phyloP scores from a whole-genome alignment of 257 asterid genomes.

The Henckelia pumila region DNA sequence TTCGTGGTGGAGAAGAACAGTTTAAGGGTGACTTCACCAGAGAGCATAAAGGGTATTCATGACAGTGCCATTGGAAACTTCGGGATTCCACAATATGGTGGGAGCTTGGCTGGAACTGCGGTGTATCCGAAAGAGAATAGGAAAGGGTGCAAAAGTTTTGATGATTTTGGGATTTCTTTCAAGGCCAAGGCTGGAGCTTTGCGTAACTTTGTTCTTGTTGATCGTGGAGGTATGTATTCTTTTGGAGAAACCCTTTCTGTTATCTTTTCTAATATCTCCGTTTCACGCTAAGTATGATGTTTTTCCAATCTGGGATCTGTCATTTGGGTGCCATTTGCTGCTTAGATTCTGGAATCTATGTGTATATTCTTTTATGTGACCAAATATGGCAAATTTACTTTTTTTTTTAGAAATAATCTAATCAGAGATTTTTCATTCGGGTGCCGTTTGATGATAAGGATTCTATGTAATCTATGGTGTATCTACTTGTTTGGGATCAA shows the following conservation, averaged over 20 bases:
- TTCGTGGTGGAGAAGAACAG: constrained; percentile 95
- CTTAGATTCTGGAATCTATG: too few relatives aligned
- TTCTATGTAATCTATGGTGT: too few relatives aligned
- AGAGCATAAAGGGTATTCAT: constrained; percentile 63
- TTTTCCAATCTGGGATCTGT: too few relatives aligned
- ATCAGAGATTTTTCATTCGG: too few relatives aligned
- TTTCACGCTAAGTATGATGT: too few relatives aligned
- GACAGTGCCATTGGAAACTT: constrained; percentile 93
- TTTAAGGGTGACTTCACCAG: constrained; percentile 81
- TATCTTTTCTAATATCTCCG: not conserved
- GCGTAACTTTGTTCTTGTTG: constrained; percentile 80
- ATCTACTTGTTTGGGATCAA: too few relatives aligned
- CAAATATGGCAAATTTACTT: too few relatives aligned
- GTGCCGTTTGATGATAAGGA: too few relatives aligned
- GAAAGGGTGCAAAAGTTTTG: constrained; percentile 73
- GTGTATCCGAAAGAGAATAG: constrained; percentile 64
- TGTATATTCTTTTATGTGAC: too few relatives aligned
- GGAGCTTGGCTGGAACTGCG: constrained; percentile 87
- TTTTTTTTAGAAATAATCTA: too few relatives aligned
- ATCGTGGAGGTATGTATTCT: constrained; percentile 80
- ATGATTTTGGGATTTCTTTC: constrained; percentile 56
- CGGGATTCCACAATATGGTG: constrained; percentile 93
- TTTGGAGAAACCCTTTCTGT: not conserved
- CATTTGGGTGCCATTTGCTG: too few relatives aligned
- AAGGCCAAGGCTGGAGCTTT: constrained; percentile 82